A percentile compares a stretch with the other conserved stretches of the same genome.
Conservation (phyloP, 768 basidiomycete genomes). For the Amanita inopinata region DNA sequence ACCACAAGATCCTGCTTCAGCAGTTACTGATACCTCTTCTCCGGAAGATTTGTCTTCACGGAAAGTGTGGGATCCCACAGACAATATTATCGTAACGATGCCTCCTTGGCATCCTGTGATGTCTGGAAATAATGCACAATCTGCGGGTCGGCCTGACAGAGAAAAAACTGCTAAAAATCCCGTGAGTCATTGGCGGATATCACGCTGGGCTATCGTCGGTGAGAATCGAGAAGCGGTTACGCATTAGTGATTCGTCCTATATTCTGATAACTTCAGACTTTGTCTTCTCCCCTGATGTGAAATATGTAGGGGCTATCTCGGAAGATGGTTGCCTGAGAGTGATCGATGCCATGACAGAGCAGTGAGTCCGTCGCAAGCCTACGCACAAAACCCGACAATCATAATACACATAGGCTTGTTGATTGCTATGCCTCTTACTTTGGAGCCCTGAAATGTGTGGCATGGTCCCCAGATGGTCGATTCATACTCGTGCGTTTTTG, state of each 20-base stretch:
- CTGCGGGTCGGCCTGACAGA: constrained; percentile 42
- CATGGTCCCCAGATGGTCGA: constrained; percentile 93
- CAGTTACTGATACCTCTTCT: constrained; percentile 18
- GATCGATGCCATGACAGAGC: constrained; percentile 80
- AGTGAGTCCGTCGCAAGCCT: constrained; percentile 36
- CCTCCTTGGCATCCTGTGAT: constrained; percentile 79
- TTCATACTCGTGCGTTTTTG: constrained; percentile 67
- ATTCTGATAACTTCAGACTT: constrained; percentile 45
- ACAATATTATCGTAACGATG: constrained; percentile 70
- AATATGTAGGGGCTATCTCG: constrained; percentile 80
- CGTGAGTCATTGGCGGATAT: constrained; percentile 83
- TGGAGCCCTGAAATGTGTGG: constrained; percentile 79
- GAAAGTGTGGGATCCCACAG: constrained; percentile 67
- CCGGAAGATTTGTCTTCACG: constrained; percentile 23
- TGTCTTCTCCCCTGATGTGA: constrained; percentile 89
- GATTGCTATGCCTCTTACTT: constrained; percentile 96
- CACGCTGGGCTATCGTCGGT: constrained; percentile 66
- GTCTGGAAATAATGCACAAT: constrained; percentile 25
- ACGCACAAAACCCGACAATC: not conserved
- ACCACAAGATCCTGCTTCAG: constrained; percentile 42
- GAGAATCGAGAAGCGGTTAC: constrained; percentile 16
- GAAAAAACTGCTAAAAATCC: constrained; percentile 76
- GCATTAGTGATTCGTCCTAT: not conserved
- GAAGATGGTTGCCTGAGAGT: constrained; percentile 90
- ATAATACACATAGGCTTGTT: constrained; percentile 48